Conservation (phyloP, 2,329 filamentous ascomycete genomes). For the Falciphora oryzae region DNA sequence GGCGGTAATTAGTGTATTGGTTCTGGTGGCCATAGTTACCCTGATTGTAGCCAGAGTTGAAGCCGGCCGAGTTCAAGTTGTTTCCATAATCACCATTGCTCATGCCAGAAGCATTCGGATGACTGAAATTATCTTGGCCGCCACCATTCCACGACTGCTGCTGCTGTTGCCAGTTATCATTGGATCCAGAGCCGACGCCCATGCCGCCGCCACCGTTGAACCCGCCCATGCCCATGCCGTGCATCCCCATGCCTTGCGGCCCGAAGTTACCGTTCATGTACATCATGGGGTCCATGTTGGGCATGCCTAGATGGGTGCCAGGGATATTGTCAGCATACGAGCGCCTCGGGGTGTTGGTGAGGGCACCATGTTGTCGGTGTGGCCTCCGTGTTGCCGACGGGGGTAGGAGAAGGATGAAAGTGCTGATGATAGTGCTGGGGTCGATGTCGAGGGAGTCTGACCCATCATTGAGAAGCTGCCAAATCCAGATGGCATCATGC, state of each 20-base stretch:
- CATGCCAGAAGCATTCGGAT: slow-evolving; percentile 77
- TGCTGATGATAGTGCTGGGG: not conserved
- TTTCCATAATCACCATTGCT: slow-evolving; percentile 72
- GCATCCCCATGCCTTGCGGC: slow-evolving; percentile 68
- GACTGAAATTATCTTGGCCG: slow-evolving; percentile 83
- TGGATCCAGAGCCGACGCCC: slow-evolving; percentile 54
- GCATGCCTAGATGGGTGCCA: slow-evolving; percentile 53
- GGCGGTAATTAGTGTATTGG: slow-evolving; percentile 73
- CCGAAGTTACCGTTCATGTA: slow-evolving; percentile 74
- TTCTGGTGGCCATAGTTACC: slow-evolving; percentile 76
- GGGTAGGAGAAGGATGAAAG: not conserved
- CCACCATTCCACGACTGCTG: slow-evolving; percentile 67
- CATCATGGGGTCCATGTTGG: slow-evolving; percentile 77
- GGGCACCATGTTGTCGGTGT: not conserved
- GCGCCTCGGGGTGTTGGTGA: not conserved
- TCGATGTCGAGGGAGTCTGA: slow-evolving; percentile 43
- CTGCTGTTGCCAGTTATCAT: slow-evolving; percentile 68
- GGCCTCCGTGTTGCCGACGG: not conserved
- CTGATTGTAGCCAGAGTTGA: slow-evolving; percentile 72
- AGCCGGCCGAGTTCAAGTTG: slow-evolving; percentile 63
- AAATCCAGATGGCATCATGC: slow-evolving; percentile 51
- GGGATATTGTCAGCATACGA: not conserved
- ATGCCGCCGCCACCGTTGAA: slow-evolving; percentile 43
- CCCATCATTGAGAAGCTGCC: slow-evolving; percentile 73
- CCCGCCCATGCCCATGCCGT: slow-evolving; percentile 67